Conservation (phyloP, 352 stramenopile genomes). For the Globisporangium parvum region DNA sequence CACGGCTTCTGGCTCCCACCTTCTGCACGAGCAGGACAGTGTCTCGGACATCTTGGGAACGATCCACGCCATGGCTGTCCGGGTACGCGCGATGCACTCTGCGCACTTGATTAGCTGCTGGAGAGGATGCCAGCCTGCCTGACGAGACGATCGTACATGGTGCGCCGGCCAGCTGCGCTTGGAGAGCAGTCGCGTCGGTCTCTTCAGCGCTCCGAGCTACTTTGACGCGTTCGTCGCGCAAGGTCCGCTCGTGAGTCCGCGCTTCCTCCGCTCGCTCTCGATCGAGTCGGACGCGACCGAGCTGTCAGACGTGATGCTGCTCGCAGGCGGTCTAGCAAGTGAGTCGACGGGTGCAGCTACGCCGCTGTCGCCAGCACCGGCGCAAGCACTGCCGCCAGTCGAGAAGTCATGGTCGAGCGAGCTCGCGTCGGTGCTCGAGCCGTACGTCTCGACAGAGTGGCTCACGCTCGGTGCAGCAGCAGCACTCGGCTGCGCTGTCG, state of each 20-base stretch:
- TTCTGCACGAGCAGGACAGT: constrained; percentile 30
- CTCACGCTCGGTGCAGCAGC: constrained; percentile 21
- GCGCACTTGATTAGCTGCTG: too few species aligned
- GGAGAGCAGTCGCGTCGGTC: constrained; percentile 8
- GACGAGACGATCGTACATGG: too few species aligned
- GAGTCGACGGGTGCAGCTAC: neutral
- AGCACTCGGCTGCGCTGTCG: constrained; percentile 26
- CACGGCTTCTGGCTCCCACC: too few species aligned
- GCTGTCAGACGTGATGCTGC: constrained; percentile 5
- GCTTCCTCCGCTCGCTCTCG: constrained; percentile 19
- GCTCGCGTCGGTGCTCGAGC: neutral
- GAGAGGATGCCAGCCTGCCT: too few species aligned
- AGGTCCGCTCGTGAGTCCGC: constrained; percentile 15
- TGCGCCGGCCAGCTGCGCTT: constrained; percentile 24
- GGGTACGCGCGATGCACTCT: constrained; percentile 19
- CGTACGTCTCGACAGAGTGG: constrained; percentile 17
- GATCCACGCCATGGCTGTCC: constrained; percentile 43
- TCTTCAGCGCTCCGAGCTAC: constrained; percentile 13
- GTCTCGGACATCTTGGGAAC: constrained; percentile 42
- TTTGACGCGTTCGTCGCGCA: constrained; percentile 14
- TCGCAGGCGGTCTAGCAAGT: neutral
- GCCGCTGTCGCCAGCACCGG: neutral
- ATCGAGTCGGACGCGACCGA: constrained; percentile 15
- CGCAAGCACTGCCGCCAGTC: neutral
- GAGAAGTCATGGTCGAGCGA: neutral